Evolutionary conservation across 208 protist genomes (phyloP), one percentile per base, ranked within the genome.

Genomic region (Leishmania turanica): DNA sequence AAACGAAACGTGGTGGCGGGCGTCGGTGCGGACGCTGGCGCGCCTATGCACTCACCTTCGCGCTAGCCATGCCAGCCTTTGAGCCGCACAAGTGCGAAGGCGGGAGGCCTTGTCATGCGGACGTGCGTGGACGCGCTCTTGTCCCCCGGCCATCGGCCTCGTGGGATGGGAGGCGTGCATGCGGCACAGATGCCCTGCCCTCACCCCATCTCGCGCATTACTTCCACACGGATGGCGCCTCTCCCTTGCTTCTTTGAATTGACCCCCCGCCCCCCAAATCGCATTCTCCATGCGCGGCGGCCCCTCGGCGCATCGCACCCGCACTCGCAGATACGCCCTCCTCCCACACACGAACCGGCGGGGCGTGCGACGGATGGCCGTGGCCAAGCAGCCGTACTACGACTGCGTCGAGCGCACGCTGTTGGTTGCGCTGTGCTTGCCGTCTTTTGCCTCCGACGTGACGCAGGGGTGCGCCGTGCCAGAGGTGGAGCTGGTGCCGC

Each of bases 391-490:
- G 56, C 98, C 98, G 45, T 99, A 99, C 85, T 92, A 99, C 34
- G 88, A 97, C 56, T 97, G 93, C 77, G 97, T 99, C 60, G 89
- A 90, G 60, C 66, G 78, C 1, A 99, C 99, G 2, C 88, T 99
- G 37, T 89, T 97, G 66, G 98, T 98, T 1, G 98, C 99, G 21
- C 84, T 99, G 62, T 99, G 99, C 89, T 83, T 99, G 6, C 82
- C 90, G 53, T 99, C 99, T 83, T 99, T 99, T 84, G 88, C 95
- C 13, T 99, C 97, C n/a, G 97, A 99, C 73, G 80, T 94, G 19
- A 95, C 99, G 19, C 99, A 99, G 88, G 89, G 99, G 88, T 89
- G 99, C 58, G 98, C 99, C 89, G 99, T 99, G 79, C 99, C 99
- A 3, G 99, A 99, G 85, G 96, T 99, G 72, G 99, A 99, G 89